A percentile compares a stretch with the other conserved stretches of the same genome.
Evolutionary conservation across 2,329 filamentous ascomycete species (phyloP).

Genomic region (Lasiodiplodia theobromae): DNA sequence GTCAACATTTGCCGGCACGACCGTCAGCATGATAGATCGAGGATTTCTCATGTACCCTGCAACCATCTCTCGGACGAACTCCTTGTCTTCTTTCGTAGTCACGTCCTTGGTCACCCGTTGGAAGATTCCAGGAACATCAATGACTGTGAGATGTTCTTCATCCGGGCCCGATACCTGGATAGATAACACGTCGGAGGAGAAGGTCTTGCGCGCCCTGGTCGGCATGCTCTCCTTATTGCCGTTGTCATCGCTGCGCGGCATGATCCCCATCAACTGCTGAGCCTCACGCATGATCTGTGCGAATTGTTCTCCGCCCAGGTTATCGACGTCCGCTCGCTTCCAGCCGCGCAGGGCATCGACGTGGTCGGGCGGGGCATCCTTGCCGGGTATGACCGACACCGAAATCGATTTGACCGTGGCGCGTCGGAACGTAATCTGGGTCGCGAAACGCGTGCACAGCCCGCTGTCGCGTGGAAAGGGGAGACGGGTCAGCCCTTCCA

Average conservation of each 20-base stretch:
- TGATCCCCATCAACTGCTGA: slow-evolving; percentile 47
- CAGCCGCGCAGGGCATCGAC: slow-evolving; percentile 37
- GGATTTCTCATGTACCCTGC: slow-evolving; percentile 60
- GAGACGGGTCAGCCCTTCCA: slow-evolving; percentile 51
- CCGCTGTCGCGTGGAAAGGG: slow-evolving; percentile 49
- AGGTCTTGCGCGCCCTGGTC: slow-evolving; percentile 40
- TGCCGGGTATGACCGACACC: slow-evolving; percentile 42
- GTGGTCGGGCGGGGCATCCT: slow-evolving; percentile 33
- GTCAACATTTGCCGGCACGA: slow-evolving; percentile 45
- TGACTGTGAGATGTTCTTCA: slow-evolving; percentile 40
- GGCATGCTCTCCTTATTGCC: slow-evolving; percentile 49
- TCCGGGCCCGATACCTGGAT: slow-evolving; percentile 37
- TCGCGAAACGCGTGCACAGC: slow-evolving; percentile 55
- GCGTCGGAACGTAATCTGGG: slow-evolving; percentile 54
- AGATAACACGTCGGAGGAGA: slow-evolving; percentile 37
- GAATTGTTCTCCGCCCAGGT: slow-evolving; percentile 36
- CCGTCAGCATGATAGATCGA: slow-evolving; percentile 42
- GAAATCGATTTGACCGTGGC: slow-evolving; percentile 34
- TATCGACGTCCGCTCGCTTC: slow-evolving; percentile 34
- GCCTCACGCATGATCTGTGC: slow-evolving; percentile 21
- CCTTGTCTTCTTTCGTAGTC: slow-evolving; percentile 43
- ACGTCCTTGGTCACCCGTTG: slow-evolving; percentile 40
- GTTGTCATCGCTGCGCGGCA: slow-evolving; percentile 32
- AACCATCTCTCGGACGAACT: slow-evolving; percentile 45
- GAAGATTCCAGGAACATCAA: slow-evolving; percentile 50